A percentile compares a stretch with the other conserved stretches of the same genome.
phyloP scores from a whole-genome alignment of 208 protist genomes.

The Strigomonas galati region DNA sequence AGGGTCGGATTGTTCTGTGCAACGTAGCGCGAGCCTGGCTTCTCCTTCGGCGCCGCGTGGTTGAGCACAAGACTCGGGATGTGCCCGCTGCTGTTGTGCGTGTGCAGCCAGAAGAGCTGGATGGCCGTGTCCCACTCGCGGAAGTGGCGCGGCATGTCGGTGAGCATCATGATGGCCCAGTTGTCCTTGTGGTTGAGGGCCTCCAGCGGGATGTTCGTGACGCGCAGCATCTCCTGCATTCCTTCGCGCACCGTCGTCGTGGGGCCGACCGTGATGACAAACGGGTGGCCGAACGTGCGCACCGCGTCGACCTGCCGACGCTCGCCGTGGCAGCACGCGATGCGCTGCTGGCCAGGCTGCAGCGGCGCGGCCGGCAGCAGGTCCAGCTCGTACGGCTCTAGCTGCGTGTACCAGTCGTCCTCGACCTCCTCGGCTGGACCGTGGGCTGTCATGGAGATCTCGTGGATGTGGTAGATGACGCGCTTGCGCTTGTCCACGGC shows the following conservation, averaged over 20 bases:
- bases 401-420: conserved; percentile 19
- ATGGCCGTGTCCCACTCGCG: conserved; percentile 45
- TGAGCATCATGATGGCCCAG: conserved; percentile 54
- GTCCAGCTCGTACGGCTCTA: conserved; percentile 34
- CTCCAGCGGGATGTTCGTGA: conserved; percentile 28
- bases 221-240: conserved; percentile 30
- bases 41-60: conserved; percentile 54
- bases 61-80: conserved; percentile 63
- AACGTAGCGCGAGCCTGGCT: conserved; percentile 62
- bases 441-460: conserved; percentile 30
- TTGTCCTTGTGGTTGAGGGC: conserved; percentile 33
- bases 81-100: conserved; percentile 31
- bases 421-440: conserved; percentile 14
- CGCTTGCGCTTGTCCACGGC: conserved; percentile 23
- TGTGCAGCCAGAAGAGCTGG: conserved; percentile 47
- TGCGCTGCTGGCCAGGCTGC: conserved; percentile 35
- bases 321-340: conserved; percentile 69
- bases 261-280: conserved; percentile 52
- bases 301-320: conserved; percentile 19
- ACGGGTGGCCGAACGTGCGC: conserved; percentile 52
- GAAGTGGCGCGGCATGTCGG: conserved; percentile 33
- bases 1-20: conserved; percentile 53
- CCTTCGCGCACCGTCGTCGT: conserved; percentile 45
- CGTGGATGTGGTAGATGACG: conserved; percentile 41
- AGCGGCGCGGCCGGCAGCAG: conserved; percentile 44